phyloP scores from a whole-genome alignment of 2,329 filamentous ascomycete genomes.

The Orbilia blumenaviensis region DNA sequence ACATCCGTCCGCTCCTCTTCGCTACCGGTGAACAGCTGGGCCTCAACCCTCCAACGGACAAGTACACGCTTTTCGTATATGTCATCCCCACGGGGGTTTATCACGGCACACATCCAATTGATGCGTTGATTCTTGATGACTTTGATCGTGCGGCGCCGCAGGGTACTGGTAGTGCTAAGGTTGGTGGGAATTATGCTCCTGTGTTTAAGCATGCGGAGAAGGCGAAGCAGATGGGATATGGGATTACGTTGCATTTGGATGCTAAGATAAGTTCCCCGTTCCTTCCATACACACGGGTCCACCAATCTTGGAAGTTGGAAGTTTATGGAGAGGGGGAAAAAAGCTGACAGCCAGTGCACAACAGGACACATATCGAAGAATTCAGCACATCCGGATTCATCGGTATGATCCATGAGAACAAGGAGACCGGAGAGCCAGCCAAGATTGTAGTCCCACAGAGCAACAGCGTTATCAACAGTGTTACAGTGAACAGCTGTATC shows the following conservation, averaged over 20 bases:
- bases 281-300: no score
- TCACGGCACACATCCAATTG: slow-evolving; percentile 88
- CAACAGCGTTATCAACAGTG: slow-evolving; percentile 84
- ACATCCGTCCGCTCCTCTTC: slow-evolving; percentile 88
- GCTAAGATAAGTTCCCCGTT: slow-evolving; percentile 51
- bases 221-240: slow-evolving; percentile 79
- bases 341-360: slow-evolving; percentile 68
- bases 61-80: slow-evolving; percentile 84
- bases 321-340: not conserved
- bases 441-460: slow-evolving; percentile 89
- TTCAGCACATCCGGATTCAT: slow-evolving; percentile 96
- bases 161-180: slow-evolving; percentile 89
- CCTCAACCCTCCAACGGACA: slow-evolving; percentile 79
- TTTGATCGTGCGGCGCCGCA: slow-evolving; percentile 94
- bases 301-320: no score
- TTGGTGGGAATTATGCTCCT: slow-evolving; percentile 95
- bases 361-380: slow-evolving; percentile 87
- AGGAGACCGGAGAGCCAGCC: slow-evolving; percentile 65
- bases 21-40: slow-evolving; percentile 88
- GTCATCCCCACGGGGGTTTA: slow-evolving; percentile 93
- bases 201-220: slow-evolving; percentile 87
- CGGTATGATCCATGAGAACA: slow-evolving; percentile 71
- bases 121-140: slow-evolving; percentile 85
- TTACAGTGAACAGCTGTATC: slow-evolving; percentile 81
- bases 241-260: slow-evolving; percentile 94